These are phyloP conservation scores for Suhomyces emberorum DNA, from an alignment of 805 yeast genomes.

Conservation along the genomic window DNA sequence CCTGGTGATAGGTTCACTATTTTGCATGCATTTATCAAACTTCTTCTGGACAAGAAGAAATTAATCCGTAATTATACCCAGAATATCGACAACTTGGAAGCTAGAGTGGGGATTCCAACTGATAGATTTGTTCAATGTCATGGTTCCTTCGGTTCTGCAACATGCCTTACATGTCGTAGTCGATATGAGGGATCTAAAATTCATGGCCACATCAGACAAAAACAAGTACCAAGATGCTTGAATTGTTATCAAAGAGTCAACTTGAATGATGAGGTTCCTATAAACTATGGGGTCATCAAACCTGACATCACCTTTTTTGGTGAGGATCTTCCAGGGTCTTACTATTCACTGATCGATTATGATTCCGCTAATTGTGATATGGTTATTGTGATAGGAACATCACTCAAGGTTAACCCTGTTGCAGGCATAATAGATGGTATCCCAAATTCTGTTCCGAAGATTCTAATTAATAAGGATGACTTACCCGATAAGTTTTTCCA, in stretches of 20 bases:
- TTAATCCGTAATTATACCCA: slow-evolving; percentile 43
- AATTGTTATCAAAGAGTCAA: slow-evolving; percentile 25
- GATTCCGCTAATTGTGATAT: slow-evolving; percentile 77
- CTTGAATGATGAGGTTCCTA: slow-evolving; percentile 21
- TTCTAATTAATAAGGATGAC: slow-evolving; percentile 38
- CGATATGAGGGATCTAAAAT: slow-evolving; percentile 47
- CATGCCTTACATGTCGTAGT: slow-evolving; percentile 73
- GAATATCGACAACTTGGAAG: slow-evolving; percentile 43
- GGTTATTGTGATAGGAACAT: slow-evolving; percentile 78
- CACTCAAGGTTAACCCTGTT: slow-evolving; percentile 62
- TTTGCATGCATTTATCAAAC: slow-evolving; percentile 35
- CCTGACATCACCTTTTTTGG: slow-evolving; percentile 91
- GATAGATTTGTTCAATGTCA: slow-evolving; percentile 71
- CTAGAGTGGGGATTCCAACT: slow-evolving; percentile 52
- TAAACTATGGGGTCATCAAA: slow-evolving; percentile 57
- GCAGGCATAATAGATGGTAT: slow-evolving; percentile 37
- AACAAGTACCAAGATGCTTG: slow-evolving; percentile 55
- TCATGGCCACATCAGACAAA: slow-evolving; percentile 45
- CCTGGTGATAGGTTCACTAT: slow-evolving; percentile 36
- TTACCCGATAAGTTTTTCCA: slow-evolving; percentile 37
- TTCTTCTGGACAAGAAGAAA: slow-evolving; percentile 36
- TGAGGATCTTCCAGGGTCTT: slow-evolving; percentile 51
- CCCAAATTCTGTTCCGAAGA: slow-evolving; percentile 33
- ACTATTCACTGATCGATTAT: slow-evolving; percentile 29
- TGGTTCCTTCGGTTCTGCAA: slow-evolving; percentile 71